Conservation (phyloP, 352 stramenopile genomes). For the Globisporangium carolinianum region DNA sequence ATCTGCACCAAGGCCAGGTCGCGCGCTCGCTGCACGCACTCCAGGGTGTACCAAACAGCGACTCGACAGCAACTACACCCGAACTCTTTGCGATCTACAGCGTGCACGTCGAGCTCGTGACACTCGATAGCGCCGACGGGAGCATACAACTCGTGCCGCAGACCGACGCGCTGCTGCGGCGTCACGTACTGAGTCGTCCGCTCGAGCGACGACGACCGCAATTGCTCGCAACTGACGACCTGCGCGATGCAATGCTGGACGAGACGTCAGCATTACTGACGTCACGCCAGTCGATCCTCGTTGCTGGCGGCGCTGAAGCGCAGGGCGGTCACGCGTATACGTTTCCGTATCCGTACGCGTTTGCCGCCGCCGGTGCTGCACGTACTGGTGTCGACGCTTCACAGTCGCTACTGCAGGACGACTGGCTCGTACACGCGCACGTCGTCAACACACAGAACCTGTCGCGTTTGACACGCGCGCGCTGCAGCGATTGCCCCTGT, state of each 20-base stretch:
- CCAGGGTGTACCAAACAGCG: constrained; percentile 3
- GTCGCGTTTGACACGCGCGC: background rate
- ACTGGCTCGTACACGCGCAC: constrained; percentile 6
- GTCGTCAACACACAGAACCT: constrained; percentile 10
- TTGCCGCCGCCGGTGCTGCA: background rate
- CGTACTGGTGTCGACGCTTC: background rate
- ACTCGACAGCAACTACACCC: background rate
- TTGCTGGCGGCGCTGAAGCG: constrained; percentile 1
- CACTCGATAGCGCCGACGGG: background rate
- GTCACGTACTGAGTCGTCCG: constrained; percentile 1
- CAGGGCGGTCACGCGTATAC: background rate
- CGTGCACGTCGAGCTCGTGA: constrained; percentile 6
- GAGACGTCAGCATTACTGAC: constrained; percentile 1
- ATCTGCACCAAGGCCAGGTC: constrained; percentile 7
- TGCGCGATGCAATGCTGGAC: background rate
- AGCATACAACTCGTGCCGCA: background rate
- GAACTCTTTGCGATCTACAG: constrained; percentile 8
- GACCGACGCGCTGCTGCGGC: constrained; percentile 1
- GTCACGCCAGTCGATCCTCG: constrained; percentile 6
- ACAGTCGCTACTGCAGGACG: constrained; percentile 1
- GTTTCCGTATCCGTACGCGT: constrained; percentile 7
- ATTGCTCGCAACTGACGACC: background rate
- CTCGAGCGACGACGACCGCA: background rate
- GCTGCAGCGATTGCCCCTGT: constrained; percentile 7
- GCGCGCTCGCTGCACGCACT: constrained; percentile 6